These are phyloP conservation scores for Cucumis cinereus DNA, from an alignment of 306 rosid species.

Conservation along the genomic window DNA sequence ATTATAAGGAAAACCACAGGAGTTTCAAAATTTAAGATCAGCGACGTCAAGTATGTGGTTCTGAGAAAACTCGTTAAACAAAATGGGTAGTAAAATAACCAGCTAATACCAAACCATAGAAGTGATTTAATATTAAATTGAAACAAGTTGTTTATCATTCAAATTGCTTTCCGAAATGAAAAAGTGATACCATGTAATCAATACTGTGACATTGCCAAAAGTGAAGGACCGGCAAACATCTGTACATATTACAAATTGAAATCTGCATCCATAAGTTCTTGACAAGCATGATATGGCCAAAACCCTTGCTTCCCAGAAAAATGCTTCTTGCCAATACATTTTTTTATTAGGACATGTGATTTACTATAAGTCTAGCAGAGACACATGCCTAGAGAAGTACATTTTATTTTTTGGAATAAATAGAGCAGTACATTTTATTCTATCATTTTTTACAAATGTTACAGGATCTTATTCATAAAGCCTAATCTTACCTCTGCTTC, in stretches of 20 bases:
- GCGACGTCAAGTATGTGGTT: neutral
- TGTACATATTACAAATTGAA: neutral
- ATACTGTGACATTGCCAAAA: neutral
- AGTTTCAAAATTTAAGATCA: neutral
- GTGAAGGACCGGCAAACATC: neutral
- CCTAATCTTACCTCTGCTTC: slow-evolving; percentile 64
- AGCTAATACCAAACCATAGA: neutral
- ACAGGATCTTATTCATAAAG: neutral
- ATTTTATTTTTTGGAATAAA: too few relatives aligned
- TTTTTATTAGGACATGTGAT: neutral
- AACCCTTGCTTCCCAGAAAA: neutral
- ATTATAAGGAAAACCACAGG: neutral
- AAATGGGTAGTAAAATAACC: neutral
- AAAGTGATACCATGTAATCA: neutral
- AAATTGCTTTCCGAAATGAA: neutral
- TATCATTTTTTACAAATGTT: neutral
- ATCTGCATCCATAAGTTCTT: neutral
- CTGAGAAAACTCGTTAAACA: neutral
- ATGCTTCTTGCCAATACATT: neutral
- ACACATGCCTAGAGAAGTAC: neutral
- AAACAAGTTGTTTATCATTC: neutral
- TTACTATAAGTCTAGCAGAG: neutral
- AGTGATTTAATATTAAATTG: neutral
- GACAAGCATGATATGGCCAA: neutral
- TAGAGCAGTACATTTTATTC: neutral